phyloP scores from a whole-genome alignment of 768 basidiomycete genomes.

The Antrodiella citrinella region DNA sequence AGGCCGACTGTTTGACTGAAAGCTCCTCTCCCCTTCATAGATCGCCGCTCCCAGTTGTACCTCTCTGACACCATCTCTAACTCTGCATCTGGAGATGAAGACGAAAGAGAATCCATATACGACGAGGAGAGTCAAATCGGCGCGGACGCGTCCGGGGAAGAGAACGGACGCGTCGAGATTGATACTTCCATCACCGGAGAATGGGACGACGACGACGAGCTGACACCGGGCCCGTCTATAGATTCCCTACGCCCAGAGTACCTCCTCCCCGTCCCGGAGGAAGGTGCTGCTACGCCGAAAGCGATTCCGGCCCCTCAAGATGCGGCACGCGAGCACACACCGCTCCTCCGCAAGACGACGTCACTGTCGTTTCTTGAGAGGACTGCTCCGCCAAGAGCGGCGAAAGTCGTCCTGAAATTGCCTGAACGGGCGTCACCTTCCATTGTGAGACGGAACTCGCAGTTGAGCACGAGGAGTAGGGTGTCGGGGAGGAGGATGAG shows the following conservation, averaged over 20 bases:
- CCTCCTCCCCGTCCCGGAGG: slow-evolving; percentile 8
- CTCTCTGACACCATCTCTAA: slow-evolving; percentile 52
- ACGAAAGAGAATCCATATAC: slow-evolving; percentile 13
- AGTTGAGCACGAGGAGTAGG: slow-evolving; percentile 17
- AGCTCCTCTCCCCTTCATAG: slow-evolving; percentile 26
- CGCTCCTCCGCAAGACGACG: slow-evolving; percentile 11
- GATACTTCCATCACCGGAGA: background rate
- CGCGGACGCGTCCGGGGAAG: background rate
- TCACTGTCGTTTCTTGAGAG: slow-evolving; percentile 8
- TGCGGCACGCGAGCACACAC: slow-evolving; percentile 15
- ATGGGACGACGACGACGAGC: slow-evolving; percentile 23
- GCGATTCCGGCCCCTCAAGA: background rate
- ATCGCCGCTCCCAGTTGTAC: slow-evolving; percentile 62
- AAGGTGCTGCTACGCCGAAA: slow-evolving; percentile 4
- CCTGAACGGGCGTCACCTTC: too few relatives aligned
- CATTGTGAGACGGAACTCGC: slow-evolving; percentile 8
- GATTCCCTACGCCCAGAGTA: background rate
- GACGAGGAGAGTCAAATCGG: slow-evolving; percentile 11
- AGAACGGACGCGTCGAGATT: background rate
- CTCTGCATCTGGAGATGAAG: slow-evolving; percentile 33
- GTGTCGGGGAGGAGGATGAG: slow-evolving; percentile 27
- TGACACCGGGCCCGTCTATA: slow-evolving; percentile 14
- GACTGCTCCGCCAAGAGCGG: background rate
- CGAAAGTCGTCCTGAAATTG: too few relatives aligned
- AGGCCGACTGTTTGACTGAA: too few relatives aligned